phyloP scores from a whole-genome alignment of 495 filamentous ascomycete species.

The Podospora anserina region DNA sequence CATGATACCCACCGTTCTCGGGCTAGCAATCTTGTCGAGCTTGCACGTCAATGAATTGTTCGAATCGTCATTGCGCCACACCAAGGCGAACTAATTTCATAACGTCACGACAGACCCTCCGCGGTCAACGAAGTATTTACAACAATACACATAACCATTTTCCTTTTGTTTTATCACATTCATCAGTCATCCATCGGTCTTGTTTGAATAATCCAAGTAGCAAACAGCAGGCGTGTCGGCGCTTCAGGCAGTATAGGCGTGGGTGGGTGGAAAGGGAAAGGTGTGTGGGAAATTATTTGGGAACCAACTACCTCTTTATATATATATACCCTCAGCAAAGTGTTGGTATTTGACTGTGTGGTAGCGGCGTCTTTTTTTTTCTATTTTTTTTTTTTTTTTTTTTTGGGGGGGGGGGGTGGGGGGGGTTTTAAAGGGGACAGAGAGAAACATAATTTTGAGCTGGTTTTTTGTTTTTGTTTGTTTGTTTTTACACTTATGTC shows the following conservation, averaged over 20 bases:
- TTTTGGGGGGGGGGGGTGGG: too few species aligned
- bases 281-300: not conserved
- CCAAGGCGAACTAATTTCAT: slow-evolving; percentile 2
- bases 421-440: too few species aligned
- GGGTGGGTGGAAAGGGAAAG: not conserved
- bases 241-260: not conserved
- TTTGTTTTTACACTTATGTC: not conserved
- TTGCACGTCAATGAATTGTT: not conserved
- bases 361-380: not conserved
- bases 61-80: too few species aligned
- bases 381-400: too few species aligned
- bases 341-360: not conserved
- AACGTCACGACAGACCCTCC: not conserved
- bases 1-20: slow-evolving; percentile 13
- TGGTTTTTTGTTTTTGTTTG: not conserved
- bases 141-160: not conserved
- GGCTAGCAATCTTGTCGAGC: not conserved
- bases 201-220: not conserved
- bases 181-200: not conserved
- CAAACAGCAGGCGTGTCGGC: not conserved
- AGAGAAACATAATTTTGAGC: not conserved
- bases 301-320: not conserved
- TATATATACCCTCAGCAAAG: not conserved
- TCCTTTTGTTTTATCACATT: not conserved
- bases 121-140: not conserved